phyloP scores from a whole-genome alignment of 2,329 filamentous ascomycete species.

The Aspergillus thermomutatus region DNA sequence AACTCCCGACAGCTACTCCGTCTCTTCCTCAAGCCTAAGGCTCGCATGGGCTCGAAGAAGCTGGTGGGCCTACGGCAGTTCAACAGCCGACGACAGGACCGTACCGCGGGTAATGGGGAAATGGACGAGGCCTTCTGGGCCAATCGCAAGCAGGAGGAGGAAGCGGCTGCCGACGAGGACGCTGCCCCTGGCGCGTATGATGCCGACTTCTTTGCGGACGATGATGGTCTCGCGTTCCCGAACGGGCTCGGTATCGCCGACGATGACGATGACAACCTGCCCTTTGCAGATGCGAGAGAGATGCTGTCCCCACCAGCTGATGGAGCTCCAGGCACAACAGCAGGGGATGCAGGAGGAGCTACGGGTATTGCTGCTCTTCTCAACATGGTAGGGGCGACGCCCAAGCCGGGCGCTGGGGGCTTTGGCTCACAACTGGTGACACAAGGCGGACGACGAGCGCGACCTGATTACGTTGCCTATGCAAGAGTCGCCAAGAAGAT shows the following conservation, averaged over 20 bases:
- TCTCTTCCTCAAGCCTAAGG: slow-evolving; percentile 92
- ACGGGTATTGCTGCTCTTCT: slow-evolving; percentile 39
- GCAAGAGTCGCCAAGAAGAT: slow-evolving; percentile 65
- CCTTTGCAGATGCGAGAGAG: slow-evolving; percentile 49
- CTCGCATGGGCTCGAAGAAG: slow-evolving; percentile 69
- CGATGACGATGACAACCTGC: slow-evolving; percentile 46
- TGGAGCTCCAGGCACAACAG: slow-evolving; percentile 29
- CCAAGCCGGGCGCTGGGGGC: slow-evolving; percentile 46
- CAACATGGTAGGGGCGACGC: slow-evolving; percentile 38
- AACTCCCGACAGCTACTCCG: slow-evolving; percentile 86
- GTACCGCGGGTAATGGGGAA: slow-evolving; percentile 65
- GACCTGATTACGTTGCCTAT: slow-evolving; percentile 65
- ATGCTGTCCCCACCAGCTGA: slow-evolving; percentile 43
- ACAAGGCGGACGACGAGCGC: slow-evolving; percentile 54
- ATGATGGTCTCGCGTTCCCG: slow-evolving; percentile 52
- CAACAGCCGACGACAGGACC: slow-evolving; percentile 40
- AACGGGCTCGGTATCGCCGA: slow-evolving; percentile 45
- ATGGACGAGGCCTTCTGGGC: slow-evolving; percentile 98
- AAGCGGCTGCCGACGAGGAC: slow-evolving; percentile 49
- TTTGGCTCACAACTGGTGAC: slow-evolving; percentile 63
- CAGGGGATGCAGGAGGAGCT: slow-evolving; percentile 31
- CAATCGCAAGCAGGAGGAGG: slow-evolving; percentile 56
- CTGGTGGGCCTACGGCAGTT: slow-evolving; percentile 47
- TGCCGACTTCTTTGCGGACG: slow-evolving; percentile 89
- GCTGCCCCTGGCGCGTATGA: slow-evolving; percentile 77